Conservation (phyloP, 495 filamentous ascomycete genomes). For the Penicillium subrubescens region DNA sequence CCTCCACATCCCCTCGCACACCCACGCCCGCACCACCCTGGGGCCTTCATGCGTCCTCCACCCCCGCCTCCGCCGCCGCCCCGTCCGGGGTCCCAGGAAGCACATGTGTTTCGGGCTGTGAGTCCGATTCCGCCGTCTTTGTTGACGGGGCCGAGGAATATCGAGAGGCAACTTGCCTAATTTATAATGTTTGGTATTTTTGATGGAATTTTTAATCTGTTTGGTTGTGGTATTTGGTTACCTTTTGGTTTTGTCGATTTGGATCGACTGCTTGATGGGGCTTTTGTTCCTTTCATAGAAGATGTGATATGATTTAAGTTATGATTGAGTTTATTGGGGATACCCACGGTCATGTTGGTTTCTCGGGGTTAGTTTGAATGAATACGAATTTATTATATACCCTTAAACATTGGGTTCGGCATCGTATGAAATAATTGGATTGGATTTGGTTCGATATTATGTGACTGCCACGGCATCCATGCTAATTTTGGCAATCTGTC, state of each 20-base stretch:
- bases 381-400: not conserved
- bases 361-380: not conserved
- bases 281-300: not conserved
- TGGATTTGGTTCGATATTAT: no score
- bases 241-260: not conserved
- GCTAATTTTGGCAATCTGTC: not conserved
- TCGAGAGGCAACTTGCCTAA: constrained; percentile 47
- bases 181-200: not conserved
- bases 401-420: not conserved
- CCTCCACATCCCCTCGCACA: constrained; percentile 17
- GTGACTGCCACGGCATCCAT: not conserved
- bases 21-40: constrained; percentile 18
- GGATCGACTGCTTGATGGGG: not conserved
- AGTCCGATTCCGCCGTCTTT: constrained; percentile 36
- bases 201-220: not conserved
- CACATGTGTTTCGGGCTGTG: constrained; percentile 22
- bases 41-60: constrained; percentile 16
- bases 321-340: constrained; percentile 8
- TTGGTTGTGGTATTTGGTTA: not conserved
- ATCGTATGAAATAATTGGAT: not conserved
- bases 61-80: constrained; percentile 25
- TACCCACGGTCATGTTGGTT: constrained; percentile 12
- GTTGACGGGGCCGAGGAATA: constrained; percentile 38
- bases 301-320: constrained; percentile 7
- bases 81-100: constrained; percentile 22